These are phyloP conservation scores for Erodium trifolium DNA, from an alignment of 441 rosid species.

Conservation along the genomic window DNA sequence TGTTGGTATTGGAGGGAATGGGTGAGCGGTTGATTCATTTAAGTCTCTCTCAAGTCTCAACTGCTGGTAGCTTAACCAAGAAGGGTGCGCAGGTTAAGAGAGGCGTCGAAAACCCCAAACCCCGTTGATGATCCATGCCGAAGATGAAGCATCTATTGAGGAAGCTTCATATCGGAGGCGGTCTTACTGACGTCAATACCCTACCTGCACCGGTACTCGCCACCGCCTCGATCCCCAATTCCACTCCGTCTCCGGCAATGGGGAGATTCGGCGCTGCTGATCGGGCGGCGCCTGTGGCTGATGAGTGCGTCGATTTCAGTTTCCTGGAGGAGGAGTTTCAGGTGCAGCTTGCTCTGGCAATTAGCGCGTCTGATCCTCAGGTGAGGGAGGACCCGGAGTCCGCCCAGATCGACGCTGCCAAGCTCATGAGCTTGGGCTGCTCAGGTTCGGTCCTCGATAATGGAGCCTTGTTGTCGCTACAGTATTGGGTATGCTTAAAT, in stretches of 20 bases:
- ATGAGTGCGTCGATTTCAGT: constrained; percentile 39
- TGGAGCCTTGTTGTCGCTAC: constrained; percentile 54
- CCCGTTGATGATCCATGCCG: constrained; percentile 76
- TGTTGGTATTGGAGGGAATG: constrained; percentile 40
- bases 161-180: constrained; percentile 88
- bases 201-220: neutral
- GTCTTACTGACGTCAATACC: constrained; percentile 31
- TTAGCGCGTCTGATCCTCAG: constrained; percentile 76
- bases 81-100: constrained; percentile 64
- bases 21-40: constrained; percentile 37
- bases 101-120: constrained; percentile 3
- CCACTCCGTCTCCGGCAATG: constrained; percentile 34
- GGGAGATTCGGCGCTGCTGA: constrained; percentile 30
- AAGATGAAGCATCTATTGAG: constrained; percentile 85
- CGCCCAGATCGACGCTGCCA: constrained; percentile 92
- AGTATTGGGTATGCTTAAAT: constrained; percentile 59
- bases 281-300: neutral
- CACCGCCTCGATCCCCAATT: constrained; percentile 35
- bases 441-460: constrained; percentile 40
- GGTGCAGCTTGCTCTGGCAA: constrained; percentile 84
- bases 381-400: constrained; percentile 61
- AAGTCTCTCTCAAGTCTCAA: constrained; percentile 27
- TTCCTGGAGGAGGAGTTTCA: constrained; percentile 86
- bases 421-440: constrained; percentile 79
- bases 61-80: constrained; percentile 44